Percentiles rank a stretch among this genome's conserved stretches.
Evolutionary conservation across 2,329 filamentous ascomycete species (phyloP).

Genomic region (Rhinocladiella mackenziei): DNA sequence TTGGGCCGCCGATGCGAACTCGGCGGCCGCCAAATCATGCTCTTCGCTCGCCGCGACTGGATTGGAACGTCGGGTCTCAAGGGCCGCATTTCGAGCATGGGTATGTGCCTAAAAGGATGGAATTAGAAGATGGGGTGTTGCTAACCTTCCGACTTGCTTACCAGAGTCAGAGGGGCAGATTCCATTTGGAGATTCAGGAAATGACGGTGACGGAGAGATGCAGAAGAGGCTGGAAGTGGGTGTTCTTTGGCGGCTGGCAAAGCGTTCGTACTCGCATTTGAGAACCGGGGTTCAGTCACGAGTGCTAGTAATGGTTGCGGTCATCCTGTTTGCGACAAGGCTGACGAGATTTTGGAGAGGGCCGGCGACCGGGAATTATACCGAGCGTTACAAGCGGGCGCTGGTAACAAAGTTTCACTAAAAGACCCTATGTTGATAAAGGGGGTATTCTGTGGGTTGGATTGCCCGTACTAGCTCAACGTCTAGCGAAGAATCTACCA

Average conservation of each 20-base stretch:
- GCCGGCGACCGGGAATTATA: no score
- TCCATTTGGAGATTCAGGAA: conserved; percentile 55
- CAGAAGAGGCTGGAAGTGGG: neutral
- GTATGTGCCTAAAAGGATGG: conserved; percentile 66
- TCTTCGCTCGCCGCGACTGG: conserved; percentile 80
- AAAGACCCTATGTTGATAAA: no score
- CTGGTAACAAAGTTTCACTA: no score
- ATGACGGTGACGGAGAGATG: neutral
- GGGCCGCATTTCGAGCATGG: conserved; percentile 78
- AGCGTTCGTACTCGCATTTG: no score
- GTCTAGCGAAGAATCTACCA: no score
- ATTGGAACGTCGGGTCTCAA: conserved; percentile 63
- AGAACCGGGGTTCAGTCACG: no score
- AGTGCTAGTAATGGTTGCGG: no score
- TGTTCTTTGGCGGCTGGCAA: neutral
- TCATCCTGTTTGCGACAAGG: no score
- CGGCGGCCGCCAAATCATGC: conserved; percentile 80
- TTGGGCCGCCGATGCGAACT: conserved; percentile 79
- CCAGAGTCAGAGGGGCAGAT: conserved; percentile 63
- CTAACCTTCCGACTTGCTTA: conserved; percentile 34
- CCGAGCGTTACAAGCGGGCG: no score
- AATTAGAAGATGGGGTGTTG: conserved; percentile 10
- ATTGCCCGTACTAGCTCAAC: no score
- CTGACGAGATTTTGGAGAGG: no score
- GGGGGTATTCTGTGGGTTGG: no score